Evolutionary conservation across 768 basidiomycete species (phyloP).

Genomic region (Lepiota brunneoincarnata): DNA sequence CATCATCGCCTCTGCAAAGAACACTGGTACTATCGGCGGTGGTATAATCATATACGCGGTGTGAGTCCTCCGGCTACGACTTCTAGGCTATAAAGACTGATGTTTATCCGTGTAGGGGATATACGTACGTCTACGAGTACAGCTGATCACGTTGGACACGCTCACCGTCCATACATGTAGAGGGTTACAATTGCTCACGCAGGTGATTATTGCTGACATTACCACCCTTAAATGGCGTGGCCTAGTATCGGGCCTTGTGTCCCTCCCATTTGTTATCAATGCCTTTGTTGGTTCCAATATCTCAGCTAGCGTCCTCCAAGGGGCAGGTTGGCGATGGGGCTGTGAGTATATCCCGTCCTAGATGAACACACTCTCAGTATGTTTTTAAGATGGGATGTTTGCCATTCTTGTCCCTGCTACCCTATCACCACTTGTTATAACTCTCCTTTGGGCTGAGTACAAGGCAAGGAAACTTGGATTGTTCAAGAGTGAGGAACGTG

Average conservation of each 20-base stretch:
- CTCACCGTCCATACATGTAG: slow-evolving; percentile 20
- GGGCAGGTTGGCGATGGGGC: slow-evolving; percentile 66
- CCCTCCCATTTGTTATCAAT: slow-evolving; percentile 47
- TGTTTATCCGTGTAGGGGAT: slow-evolving; percentile 45
- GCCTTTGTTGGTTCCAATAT: slow-evolving; percentile 66
- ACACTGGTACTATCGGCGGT: slow-evolving; percentile 42
- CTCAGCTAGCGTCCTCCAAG: slow-evolving; percentile 38
- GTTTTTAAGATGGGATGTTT: slow-evolving; percentile 49
- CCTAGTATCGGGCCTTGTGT: slow-evolving; percentile 36
- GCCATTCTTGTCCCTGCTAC: slow-evolving; percentile 51
- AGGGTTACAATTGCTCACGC: slow-evolving; percentile 61
- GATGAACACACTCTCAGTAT: background rate
- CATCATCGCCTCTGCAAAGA: slow-evolving; percentile 49
- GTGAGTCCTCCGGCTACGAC: slow-evolving; percentile 27
- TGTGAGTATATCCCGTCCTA: slow-evolving; percentile 38
- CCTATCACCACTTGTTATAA: slow-evolving; percentile 49
- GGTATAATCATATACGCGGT: slow-evolving; percentile 59
- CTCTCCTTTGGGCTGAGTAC: slow-evolving; percentile 53
- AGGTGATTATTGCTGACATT: slow-evolving; percentile 62
- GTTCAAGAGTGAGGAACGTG: slow-evolving; percentile 9
- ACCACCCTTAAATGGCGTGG: slow-evolving; percentile 59
- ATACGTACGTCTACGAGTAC: slow-evolving; percentile 40
- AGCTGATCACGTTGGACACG: too few relatives aligned
- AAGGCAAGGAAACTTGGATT: slow-evolving; percentile 40
- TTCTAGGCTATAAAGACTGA: slow-evolving; percentile 20